phyloP scores from a whole-genome alignment of 331 rosid genomes.

The Stylosanthes scabra region DNA sequence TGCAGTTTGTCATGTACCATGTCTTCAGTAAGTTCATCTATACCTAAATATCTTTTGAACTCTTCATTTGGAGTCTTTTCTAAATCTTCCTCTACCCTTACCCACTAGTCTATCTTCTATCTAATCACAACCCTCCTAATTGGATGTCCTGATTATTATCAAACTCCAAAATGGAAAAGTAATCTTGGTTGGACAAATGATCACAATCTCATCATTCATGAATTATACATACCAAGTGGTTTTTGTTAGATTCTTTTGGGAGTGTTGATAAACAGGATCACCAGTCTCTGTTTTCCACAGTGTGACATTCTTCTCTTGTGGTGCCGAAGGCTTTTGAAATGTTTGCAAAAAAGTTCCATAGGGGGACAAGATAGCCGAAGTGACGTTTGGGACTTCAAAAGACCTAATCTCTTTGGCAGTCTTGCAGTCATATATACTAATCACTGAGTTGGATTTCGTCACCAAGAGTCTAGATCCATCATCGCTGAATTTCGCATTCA shows the following conservation, averaged over 20 bases:
- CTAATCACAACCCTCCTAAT: too few relatives aligned
- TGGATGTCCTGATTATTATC: too few relatives aligned
- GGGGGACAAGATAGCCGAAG: slow-evolving; percentile 73
- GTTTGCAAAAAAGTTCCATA: slow-evolving; percentile 79
- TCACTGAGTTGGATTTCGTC: slow-evolving; percentile 57
- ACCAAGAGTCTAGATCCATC: slow-evolving; percentile 80
- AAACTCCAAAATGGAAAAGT: neutral
- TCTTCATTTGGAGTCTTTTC: too few relatives aligned
- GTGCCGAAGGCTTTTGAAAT: slow-evolving; percentile 68
- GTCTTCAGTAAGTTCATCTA: too few relatives aligned
- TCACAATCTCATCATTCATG: neutral
- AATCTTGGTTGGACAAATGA: neutral
- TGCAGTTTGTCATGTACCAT: too few relatives aligned
- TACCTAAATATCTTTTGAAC: too few relatives aligned
- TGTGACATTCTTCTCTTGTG: slow-evolving; percentile 78
- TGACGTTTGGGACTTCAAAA: slow-evolving; percentile 66
- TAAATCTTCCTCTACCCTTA: too few relatives aligned
- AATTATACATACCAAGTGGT: slow-evolving; percentile 59
- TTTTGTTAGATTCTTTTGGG: slow-evolving; percentile 79
- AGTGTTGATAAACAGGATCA: slow-evolving; percentile 64
- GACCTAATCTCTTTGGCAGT: slow-evolving; percentile 63
- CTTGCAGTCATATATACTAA: slow-evolving; percentile 59
- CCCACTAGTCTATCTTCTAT: too few relatives aligned
- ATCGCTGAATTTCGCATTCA: slow-evolving; percentile 69
- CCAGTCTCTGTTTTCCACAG: slow-evolving; percentile 74